Base-by-base conservation (phyloP, 208 protist genomes). In the Borovskyia barvae region DNA sequence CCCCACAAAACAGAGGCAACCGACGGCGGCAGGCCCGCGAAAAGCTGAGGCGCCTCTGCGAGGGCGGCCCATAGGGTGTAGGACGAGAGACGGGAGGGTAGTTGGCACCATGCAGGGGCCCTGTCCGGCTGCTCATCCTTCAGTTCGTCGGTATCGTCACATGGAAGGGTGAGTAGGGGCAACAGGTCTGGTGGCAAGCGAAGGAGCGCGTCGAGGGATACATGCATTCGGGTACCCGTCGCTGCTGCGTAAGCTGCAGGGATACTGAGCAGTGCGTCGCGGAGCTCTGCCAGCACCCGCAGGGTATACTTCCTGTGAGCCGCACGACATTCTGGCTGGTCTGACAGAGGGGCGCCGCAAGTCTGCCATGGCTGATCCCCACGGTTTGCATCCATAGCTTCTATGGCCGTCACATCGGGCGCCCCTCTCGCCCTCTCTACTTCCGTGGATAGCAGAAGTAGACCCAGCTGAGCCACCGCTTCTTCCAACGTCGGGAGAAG, bases 41-140 rank as follows among this genome's bases (percentile, higher is more conserved):
- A 50, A 3, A 51, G n/a, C 37, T n/a, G 48, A 14, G 39, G 28
- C 24, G 20, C 28, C 29, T 63, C 64, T 6, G 24, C 22, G 9
- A 70, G 48, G 1, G 64, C 37, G 1, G 37, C 7, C 54, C 64
- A 57, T 29, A 70, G 48, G 40, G 54, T 63, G 39, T 39, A 55
- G 35, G 45, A 40, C 0, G 64, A 62, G 3, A 17, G 52, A 24
- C 39, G 47, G n/a, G 25, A n/a, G n/a, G 45, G 6, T 8, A 70
- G 47, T 28, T 32, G 32, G 17, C 36, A 15, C 48, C 54, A 70
- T 11, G n/a, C 29, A 0, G 62, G 12, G 39, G 5, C 24, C 19
- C 14, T 30, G 36, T 14, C 19, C 8, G 2, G 20, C 32, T 33
- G 36, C n/a, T n/a, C n/a, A n/a, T n/a, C n/a, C n/a, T n/a, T n/a